A percentile compares a stretch with the other conserved stretches of the same genome.
phyloP scores from a whole-genome alignment of 1,284 basidiomycete species.

The Retiboletus flavoniger region DNA sequence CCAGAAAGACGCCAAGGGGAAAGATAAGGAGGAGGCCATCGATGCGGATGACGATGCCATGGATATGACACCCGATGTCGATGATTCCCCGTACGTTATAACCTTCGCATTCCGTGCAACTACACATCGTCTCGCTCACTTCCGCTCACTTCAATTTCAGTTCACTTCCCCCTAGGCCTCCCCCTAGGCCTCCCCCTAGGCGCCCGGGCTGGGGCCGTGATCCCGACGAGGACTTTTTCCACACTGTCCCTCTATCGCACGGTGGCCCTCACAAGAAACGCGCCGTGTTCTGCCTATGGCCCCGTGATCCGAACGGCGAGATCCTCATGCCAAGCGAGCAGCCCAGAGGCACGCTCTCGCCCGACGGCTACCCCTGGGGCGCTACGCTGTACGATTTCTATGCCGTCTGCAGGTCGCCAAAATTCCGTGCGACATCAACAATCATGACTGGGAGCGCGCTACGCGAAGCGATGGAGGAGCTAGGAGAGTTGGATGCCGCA shows the following conservation, averaged over 20 bases:
- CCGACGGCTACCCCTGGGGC: conserved; percentile 44
- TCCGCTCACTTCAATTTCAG: too few relatives aligned
- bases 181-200: not conserved
- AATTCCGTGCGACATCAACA: conserved; percentile 10
- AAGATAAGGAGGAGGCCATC: not conserved
- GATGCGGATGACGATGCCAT: too few relatives aligned
- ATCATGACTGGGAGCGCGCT: conserved; percentile 41
- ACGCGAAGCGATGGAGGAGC: conserved; percentile 32
- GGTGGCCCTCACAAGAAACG: conserved; percentile 2
- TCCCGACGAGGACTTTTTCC: conserved; percentile 6
- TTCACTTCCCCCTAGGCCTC: not conserved
- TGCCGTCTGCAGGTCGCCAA: conserved; percentile 28
- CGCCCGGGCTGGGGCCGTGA: too few relatives aligned
- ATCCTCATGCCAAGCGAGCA: not conserved
- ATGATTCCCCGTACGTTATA: too few relatives aligned
- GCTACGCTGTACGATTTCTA: conserved; percentile 47
- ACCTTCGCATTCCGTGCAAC: too few relatives aligned
- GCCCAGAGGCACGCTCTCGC: conserved; percentile 26
- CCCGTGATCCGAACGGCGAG: conserved; percentile 19
- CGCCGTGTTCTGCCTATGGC: conserved; percentile 24
- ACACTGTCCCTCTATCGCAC: conserved; percentile 10
- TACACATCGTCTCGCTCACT: too few relatives aligned
- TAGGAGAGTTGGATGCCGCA: conserved; percentile 37
- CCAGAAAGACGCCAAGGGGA: not conserved
- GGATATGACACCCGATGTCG: too few relatives aligned